Evolutionary conservation across 306 rosid genomes (phyloP).

Genomic region (Castanea sativa): DNA sequence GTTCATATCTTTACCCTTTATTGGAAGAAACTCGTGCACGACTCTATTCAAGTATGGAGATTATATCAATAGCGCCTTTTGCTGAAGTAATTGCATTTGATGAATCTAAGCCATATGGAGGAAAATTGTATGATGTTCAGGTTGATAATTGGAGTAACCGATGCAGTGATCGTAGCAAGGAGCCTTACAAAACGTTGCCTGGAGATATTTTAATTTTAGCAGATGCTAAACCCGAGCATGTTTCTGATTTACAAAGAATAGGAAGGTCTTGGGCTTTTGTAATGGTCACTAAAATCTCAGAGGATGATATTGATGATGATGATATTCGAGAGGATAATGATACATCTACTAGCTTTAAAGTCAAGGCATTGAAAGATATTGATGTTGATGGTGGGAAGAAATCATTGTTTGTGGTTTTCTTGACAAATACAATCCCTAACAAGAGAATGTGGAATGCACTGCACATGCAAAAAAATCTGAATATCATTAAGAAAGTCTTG

Average conservation of each 20-base stretch:
- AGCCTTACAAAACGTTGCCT: slow-evolving; percentile 48
- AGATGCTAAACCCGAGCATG: slow-evolving; percentile 48
- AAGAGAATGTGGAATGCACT: slow-evolving; percentile 59
- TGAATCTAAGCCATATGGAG: slow-evolving; percentile 9
- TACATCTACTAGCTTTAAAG: slow-evolving; percentile 38
- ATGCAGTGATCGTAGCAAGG: slow-evolving; percentile 46
- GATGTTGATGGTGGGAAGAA: slow-evolving; percentile 14
- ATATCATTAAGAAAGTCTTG: slow-evolving; percentile 34
- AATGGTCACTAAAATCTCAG: slow-evolving; percentile 29
- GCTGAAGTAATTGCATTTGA: slow-evolving; percentile 37
- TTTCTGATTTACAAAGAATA: slow-evolving; percentile 40
- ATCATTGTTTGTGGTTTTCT: slow-evolving; percentile 41
- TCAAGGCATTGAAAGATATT: slow-evolving; percentile 37
- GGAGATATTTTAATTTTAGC: slow-evolving; percentile 68
- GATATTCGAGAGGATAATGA: slow-evolving; percentile 6
- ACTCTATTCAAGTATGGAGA: slow-evolving; percentile 50
- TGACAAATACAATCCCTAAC: slow-evolving; percentile 45
- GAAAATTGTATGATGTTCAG: slow-evolving; percentile 29
- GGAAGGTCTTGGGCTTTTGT: slow-evolving; percentile 56
- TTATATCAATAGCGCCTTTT: slow-evolving; percentile 43
- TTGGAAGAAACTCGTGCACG: slow-evolving; percentile 67
- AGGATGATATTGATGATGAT: slow-evolving; percentile 28
- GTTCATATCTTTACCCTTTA: slow-evolving; percentile 48
- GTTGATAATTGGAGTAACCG: slow-evolving; percentile 52
- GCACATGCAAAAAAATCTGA: slow-evolving; percentile 33